Evolutionary conservation across 2,329 filamentous ascomycete species (phyloP), one percentile per base, ranked within the genome.

Genomic region (Penicillium sp.): DNA sequence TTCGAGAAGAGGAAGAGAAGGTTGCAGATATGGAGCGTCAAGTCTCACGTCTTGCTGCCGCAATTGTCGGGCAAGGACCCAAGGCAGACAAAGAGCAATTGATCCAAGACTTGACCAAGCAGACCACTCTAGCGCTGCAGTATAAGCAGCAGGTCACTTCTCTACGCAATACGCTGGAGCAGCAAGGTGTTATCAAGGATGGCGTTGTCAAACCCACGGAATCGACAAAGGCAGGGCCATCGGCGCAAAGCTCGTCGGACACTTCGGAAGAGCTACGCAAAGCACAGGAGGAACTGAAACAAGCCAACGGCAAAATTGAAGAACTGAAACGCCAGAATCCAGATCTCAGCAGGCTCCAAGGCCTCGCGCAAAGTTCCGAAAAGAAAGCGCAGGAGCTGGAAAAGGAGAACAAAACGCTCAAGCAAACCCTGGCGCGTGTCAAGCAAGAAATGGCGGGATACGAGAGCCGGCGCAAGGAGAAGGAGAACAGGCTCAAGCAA

Each of bases 1-100:
- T 87, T 13, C 78, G 78, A 58, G 77, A 81, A 53, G 83, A 87
- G 62, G 75, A 79, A 53, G 69, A 71, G 22, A 79, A 75, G 61
- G 76, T 79, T 24, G 67, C 73, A 6, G 74, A 76, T 41, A 79
- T 80, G 77, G 78, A 80, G 61, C 69, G 69, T 7, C 76, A 75
- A 55, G 75, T 80, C 16, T 72, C 76, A 19, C 73, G 74, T 9
- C 71, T 80, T 53, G 78, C 77, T 6, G 74, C 77, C 33, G 71
- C 72, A 1, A 77, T 78, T 71, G 70, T 72, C 9, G 69, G 65
- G 6, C 68, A 72, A 27, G 67, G 63, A 36, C 66, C 64, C 6
- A 67, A 70, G 14, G 65, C 61, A n/a, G 70, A 77, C 39, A 77
- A 75, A 47, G 77, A 79, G 56, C 68, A 74, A 41, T 62, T 80